Conservation (phyloP, 2,329 filamentous ascomycete genomes). For the Aspergillus cejpii region DNA sequence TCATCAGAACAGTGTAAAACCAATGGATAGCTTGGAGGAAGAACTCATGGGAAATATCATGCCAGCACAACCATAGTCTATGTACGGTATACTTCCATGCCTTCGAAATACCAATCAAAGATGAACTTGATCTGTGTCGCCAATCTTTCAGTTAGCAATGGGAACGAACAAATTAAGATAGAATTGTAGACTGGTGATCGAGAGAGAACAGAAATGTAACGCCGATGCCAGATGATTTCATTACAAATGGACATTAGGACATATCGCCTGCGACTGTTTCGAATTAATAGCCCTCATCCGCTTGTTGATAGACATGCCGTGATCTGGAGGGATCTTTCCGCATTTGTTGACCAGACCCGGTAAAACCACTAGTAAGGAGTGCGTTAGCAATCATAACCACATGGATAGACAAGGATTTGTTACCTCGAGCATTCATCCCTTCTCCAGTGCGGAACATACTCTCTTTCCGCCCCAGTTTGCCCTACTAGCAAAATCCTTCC, state of each 20-base stretch:
- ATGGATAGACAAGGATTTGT: too few relatives aligned
- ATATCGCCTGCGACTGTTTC: neutral
- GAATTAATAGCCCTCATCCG: slow-evolving; percentile 53
- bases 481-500: slow-evolving; percentile 83
- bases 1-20: slow-evolving; percentile 8
- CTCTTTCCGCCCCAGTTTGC: slow-evolving; percentile 69
- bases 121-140: slow-evolving; percentile 23
- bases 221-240: neutral
- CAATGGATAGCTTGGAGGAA: slow-evolving; percentile 13
- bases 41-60: slow-evolving; percentile 10
- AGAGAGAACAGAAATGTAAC: too few relatives aligned
- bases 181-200: slow-evolving; percentile 2
- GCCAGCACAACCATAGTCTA: slow-evolving; percentile 13
- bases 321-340: slow-evolving; percentile 78
- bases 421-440: slow-evolving; percentile 77
- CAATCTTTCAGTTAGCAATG: slow-evolving; percentile 25
- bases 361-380: too few relatives aligned
- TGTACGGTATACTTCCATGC: slow-evolving; percentile 15
- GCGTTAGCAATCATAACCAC: too few relatives aligned
- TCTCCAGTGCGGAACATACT: slow-evolving; percentile 96
- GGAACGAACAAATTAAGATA: slow-evolving; percentile 13
- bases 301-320: slow-evolving; percentile 76
- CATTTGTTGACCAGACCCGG: slow-evolving; percentile 91
- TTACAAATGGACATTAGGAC: slow-evolving; percentile 1
- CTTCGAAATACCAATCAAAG: slow-evolving; percentile 14